phyloP scores from a whole-genome alignment of 2,329 filamentous ascomycete species.

The Microthyrium microscopicum region DNA sequence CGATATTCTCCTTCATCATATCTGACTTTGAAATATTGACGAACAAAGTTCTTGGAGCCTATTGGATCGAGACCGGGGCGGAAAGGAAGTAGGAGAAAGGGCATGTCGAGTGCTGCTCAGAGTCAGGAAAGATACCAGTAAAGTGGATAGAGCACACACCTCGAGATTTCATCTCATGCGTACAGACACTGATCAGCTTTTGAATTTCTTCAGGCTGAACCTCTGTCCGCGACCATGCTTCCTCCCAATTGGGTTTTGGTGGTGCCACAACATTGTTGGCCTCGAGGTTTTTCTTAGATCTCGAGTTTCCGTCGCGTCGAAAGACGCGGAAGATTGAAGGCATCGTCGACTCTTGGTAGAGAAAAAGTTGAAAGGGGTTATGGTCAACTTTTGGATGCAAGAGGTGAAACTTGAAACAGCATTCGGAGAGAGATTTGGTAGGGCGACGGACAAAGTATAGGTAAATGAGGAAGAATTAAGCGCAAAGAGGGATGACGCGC shows the following conservation, averaged over 20 bases:
- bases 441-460: no score
- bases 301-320: constrained; percentile 53
- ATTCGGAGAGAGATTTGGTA: no score
- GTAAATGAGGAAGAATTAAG: no score
- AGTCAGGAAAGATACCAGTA: constrained; percentile 9
- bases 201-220: constrained; percentile 84
- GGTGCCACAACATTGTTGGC: constrained; percentile 36
- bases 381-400: no score
- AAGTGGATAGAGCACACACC: constrained; percentile 38
- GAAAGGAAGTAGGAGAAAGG: constrained; percentile 87
- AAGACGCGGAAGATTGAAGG: constrained; percentile 45
- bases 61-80: constrained; percentile 84
- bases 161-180: constrained; percentile 81
- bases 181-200: constrained; percentile 71
- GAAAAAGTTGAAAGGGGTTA: background rate
- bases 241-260: constrained; percentile 65
- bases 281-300: constrained; percentile 47
- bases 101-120: constrained; percentile 60
- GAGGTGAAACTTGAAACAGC: no score
- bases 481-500: no score
- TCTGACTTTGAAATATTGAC: constrained; percentile 70
- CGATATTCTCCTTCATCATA: constrained; percentile 24
- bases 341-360: no score
- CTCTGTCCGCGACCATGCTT: constrained; percentile 68
- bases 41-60: constrained; percentile 78